Evolutionary conservation across 2,329 filamentous ascomycete species (phyloP).

Genomic region (Fusarium multiceps): DNA sequence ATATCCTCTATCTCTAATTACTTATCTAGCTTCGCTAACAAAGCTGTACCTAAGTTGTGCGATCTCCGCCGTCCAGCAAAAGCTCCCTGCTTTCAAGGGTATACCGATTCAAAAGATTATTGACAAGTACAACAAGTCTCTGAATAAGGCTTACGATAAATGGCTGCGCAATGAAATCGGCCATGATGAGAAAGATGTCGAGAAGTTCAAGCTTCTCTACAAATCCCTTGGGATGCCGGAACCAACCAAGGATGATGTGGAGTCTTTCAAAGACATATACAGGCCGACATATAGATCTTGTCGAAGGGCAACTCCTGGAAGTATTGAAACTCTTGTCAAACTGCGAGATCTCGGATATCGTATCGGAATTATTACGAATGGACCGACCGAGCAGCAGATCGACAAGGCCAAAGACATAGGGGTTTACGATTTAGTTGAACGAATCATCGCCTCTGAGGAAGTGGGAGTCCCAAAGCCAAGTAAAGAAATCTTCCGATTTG

Average conservation of each 20-base stretch:
- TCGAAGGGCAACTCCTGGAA: constrained; percentile 17
- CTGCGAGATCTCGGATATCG: constrained; percentile 16
- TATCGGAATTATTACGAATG: constrained; percentile 14
- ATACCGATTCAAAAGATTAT: not conserved
- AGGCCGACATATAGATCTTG: constrained; percentile 9
- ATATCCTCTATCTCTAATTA: not conserved
- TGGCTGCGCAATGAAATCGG: not conserved
- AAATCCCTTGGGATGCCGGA: not conserved
- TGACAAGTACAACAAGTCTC: not conserved
- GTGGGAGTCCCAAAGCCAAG: constrained; percentile 11
- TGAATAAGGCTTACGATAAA: constrained; percentile 1
- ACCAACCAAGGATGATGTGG: not conserved
- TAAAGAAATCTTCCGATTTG: constrained; percentile 4
- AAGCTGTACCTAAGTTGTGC: not conserved
- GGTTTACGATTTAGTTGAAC: not conserved
- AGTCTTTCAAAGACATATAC: constrained; percentile 12
- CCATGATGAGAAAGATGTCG: not conserved
- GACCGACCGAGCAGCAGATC: not conserved
- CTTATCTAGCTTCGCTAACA: too few relatives aligned
- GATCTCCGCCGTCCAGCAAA: not conserved
- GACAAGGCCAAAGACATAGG: constrained; percentile 12
- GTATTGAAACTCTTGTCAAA: not conserved
- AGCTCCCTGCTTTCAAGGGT: not conserved
- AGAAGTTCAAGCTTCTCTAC: constrained; percentile 4
- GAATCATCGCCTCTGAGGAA: constrained; percentile 22